Percentiles rank a stretch among this genome's conserved stretches.
Conservation (phyloP, 805 yeast species). For the Saccharomycopsis vini region DNA sequence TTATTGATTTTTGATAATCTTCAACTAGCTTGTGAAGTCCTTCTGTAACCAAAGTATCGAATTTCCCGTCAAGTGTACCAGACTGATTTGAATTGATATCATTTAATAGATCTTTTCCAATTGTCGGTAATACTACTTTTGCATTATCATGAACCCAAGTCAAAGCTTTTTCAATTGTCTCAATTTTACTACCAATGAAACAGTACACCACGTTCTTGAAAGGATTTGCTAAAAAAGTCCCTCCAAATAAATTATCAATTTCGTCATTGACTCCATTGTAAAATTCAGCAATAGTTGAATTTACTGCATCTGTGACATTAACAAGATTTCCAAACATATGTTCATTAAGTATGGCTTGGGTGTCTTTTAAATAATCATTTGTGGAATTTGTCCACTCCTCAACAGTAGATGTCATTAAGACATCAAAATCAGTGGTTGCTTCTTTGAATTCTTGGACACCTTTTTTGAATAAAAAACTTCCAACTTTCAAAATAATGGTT, state of each 20-base stretch:
- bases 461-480: slow-evolving; percentile 20
- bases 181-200: slow-evolving; percentile 65
- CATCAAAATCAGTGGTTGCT: slow-evolving; percentile 16
- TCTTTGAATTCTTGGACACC: slow-evolving; percentile 6
- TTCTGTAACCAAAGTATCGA: background rate
- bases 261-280: slow-evolving; percentile 49
- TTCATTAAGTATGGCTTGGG: slow-evolving; percentile 48
- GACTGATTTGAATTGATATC: slow-evolving; percentile 7
- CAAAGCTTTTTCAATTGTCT: slow-evolving; percentile 57
- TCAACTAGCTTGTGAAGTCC: slow-evolving; percentile 25
- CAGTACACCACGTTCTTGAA: slow-evolving; percentile 67
- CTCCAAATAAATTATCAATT: slow-evolving; percentile 51
- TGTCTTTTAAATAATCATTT: slow-evolving; percentile 40
- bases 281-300: slow-evolving; percentile 51
- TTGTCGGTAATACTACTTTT: slow-evolving; percentile 46
- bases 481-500: slow-evolving; percentile 32
- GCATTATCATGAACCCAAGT: slow-evolving; percentile 69
- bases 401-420: slow-evolving; percentile 17
- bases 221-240: slow-evolving; percentile 57
- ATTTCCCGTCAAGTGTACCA: background rate
- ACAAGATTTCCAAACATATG: slow-evolving; percentile 60
- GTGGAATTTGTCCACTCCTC: slow-evolving; percentile 47
- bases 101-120: slow-evolving; percentile 29
- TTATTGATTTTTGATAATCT: slow-evolving; percentile 30
- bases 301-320: slow-evolving; percentile 47